Base-by-base conservation (phyloP, 202 grass and related monocot genomes). In the Schoenoplectus triqueter region DNA sequence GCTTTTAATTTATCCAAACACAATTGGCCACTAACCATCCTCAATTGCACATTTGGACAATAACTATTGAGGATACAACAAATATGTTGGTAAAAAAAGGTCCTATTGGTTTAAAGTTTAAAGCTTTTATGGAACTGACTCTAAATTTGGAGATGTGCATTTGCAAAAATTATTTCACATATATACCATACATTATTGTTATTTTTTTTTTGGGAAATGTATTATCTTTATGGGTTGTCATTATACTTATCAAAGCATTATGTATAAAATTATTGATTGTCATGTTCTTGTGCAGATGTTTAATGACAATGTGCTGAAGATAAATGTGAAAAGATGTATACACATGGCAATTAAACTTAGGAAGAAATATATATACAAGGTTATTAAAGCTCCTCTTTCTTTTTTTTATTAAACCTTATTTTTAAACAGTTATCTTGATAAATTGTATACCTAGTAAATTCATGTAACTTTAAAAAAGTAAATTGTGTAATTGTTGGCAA, bases 251-350 rank as follows among this genome's bases (percentile, higher is more conserved):
- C 10, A 39, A 55, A 48, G 22, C 52, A 15, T 9, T 42, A 50
- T 69, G 52, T 68, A 70, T 13, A 81, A 84, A 56, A 19, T 76
- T 78, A 66, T 81, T 21, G 55, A 73, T 46, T 8, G 48, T 64
- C n/a, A 68, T 65, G 65, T 60, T 56, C 75, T 62, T 67, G 6
- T 48, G 20, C 83, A 99, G 96, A 99, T 99, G 91, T 99, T 99
- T 85, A 99, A 99, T 55, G 96, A 99, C 67, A 99, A 99, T 80
- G 14, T 92, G 80, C 86, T 99, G 82, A 92, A 99, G 81, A 92
- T 99, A 75, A 92, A 94, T 88, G 91, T 99, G 54, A 99, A 92
- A 86, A 92, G 96, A 91, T 99, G 96, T 0, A 80, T 95, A 77
- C 88, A 86, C 47, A 75, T 95, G 87, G 96, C 96, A 65, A 87